Evolutionary conservation across 495 filamentous ascomycete species (phyloP).

Genomic region (Xylaria curta): DNA sequence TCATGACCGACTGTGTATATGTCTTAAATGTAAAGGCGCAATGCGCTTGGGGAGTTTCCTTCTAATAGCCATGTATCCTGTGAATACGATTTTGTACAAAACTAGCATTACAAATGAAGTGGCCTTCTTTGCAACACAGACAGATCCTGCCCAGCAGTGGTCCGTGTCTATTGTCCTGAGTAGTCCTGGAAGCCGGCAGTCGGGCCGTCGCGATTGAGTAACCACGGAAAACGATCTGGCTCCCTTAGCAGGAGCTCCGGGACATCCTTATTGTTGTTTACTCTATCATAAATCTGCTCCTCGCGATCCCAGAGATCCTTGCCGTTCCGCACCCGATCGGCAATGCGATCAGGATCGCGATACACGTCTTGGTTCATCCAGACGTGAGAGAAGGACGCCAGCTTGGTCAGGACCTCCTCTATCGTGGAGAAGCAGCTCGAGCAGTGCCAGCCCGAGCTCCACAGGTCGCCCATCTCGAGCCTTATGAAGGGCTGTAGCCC

Average conservation of each 20-base stretch:
- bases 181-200: slow-evolving; percentile 51
- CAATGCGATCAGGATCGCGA: slow-evolving; percentile 49
- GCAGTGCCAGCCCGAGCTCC: slow-evolving; percentile 62
- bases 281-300: slow-evolving; percentile 51
- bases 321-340: slow-evolving; percentile 54
- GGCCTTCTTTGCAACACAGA: background rate
- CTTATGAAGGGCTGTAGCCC: slow-evolving; percentile 38
- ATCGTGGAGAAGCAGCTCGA: slow-evolving; percentile 60
- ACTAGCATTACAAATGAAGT: background rate
- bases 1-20: no score
- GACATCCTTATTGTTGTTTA: slow-evolving; percentile 53
- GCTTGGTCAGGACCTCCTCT: slow-evolving; percentile 57
- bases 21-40: background rate
- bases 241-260: slow-evolving; percentile 47
- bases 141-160: background rate
- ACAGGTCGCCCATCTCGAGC: slow-evolving; percentile 50
- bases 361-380: slow-evolving; percentile 52
- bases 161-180: slow-evolving; percentile 15
- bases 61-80: background rate
- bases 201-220: slow-evolving; percentile 47
- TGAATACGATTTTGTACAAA: background rate
- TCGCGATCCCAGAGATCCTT: slow-evolving; percentile 58
- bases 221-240: slow-evolving; percentile 44
- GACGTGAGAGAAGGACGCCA: slow-evolving; percentile 57
- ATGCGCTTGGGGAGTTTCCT: background rate